Evolutionary conservation across 2,329 filamentous ascomycete genomes (phyloP).

Genomic region (Zasmidium angulare): DNA sequence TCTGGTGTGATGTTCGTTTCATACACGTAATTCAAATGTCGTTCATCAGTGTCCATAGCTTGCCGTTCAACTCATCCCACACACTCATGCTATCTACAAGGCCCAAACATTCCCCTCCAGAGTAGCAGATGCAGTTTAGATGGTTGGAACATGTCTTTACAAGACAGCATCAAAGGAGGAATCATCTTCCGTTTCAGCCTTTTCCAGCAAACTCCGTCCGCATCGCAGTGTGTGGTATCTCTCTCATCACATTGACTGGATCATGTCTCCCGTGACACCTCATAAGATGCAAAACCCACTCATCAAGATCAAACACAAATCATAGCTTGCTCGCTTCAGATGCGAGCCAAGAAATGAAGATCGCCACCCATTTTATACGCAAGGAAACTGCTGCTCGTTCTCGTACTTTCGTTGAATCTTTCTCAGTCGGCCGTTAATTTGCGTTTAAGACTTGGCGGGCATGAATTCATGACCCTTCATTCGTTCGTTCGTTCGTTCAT

Average conservation of each 20-base stretch:
- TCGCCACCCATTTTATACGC: background rate
- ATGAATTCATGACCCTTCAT: background rate
- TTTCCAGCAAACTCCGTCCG: background rate
- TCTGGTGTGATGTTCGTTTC: no score
- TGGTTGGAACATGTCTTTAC: background rate
- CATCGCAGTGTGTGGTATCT: conserved; percentile 18
- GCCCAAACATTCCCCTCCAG: background rate
- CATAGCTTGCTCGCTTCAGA: conserved; percentile 5
- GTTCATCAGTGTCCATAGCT: background rate
- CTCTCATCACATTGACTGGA: conserved; percentile 6
- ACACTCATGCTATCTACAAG: background rate
- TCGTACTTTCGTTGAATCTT: conserved; percentile 14
- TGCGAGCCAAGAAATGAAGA: conserved; percentile 10
- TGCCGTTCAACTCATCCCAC: background rate
- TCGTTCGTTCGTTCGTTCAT: conserved; percentile 1
- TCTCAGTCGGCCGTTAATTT: conserved; percentile 8
- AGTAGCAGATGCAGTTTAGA: background rate
- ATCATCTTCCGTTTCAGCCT: background rate
- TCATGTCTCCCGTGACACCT: conserved; percentile 9
- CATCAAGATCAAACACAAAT: conserved; percentile 7
- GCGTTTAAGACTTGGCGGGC: conserved; percentile 6
- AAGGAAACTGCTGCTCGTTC: conserved; percentile 20
- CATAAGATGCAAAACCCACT: conserved; percentile 16
- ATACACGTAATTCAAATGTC: background rate
- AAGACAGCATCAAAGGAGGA: background rate